A percentile compares a stretch with the other conserved stretches of the same genome.
These are phyloP conservation scores for Pleodorina starrii DNA, from an alignment of 139 green algal genomes.

Conservation along the genomic window DNA sequence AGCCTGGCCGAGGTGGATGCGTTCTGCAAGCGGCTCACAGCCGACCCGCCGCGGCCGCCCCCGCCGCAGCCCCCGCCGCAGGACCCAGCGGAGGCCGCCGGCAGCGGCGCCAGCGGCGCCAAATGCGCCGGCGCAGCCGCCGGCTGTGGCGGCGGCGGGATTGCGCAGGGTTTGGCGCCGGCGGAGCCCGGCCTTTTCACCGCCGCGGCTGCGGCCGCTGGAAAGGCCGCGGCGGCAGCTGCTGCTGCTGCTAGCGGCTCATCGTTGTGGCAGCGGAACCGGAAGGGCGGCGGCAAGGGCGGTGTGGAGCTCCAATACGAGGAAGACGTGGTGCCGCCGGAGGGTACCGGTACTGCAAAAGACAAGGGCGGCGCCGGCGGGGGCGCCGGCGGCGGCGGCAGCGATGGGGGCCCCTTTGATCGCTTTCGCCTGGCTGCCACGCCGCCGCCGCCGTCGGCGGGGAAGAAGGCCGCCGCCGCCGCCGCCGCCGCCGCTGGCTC, in stretches of 20 bases:
- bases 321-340: slow-evolving; percentile 2
- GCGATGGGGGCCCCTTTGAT: neutral
- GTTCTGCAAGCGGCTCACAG: slow-evolving; percentile 73
- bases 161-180: too few species aligned
- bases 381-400: neutral
- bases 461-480: neutral
- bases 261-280: neutral
- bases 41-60: slow-evolving; percentile 62
- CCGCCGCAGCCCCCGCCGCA: neutral
- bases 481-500: neutral
- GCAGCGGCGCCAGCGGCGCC: too few species aligned
- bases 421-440: slow-evolving; percentile 4
- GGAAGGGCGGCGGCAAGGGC: slow-evolving; percentile 1
- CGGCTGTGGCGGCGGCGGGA: neutral
- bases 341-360: too few species aligned
- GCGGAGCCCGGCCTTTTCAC: neutral
- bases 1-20: slow-evolving; percentile 57
- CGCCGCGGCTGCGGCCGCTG: neutral
- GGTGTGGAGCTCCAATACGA: slow-evolving; percentile 46
- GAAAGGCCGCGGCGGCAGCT: neutral
- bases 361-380: too few species aligned
- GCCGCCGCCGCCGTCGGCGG: neutral
- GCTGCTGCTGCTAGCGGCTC: too few species aligned
- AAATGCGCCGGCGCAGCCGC: slow-evolving; percentile 25
- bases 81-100: neutral